Percentiles rank a stretch among this genome's conserved stretches.
Evolutionary conservation across 2,329 filamentous ascomycete genomes (phyloP).

Genomic region (Fusarium devonianum): DNA sequence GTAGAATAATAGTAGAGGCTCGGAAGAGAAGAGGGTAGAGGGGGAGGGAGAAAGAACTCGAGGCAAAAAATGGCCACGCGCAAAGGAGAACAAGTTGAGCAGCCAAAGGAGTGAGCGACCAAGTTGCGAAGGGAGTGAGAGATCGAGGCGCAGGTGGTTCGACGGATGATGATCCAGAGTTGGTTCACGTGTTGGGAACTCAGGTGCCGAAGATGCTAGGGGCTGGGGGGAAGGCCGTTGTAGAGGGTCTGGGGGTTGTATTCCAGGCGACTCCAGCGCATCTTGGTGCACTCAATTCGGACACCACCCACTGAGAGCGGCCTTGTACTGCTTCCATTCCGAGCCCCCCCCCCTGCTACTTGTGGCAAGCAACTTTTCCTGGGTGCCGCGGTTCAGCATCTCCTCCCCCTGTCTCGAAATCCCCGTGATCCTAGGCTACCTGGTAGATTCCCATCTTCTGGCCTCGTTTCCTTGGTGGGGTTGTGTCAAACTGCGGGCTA

Average conservation of each 20-base stretch:
- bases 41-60: constrained; percentile 4
- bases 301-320: not conserved
- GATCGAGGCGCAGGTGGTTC: constrained; percentile 24
- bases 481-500: constrained; percentile 5
- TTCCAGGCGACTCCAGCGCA: constrained; percentile 15
- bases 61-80: constrained; percentile 15
- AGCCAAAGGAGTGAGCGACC: constrained; percentile 21
- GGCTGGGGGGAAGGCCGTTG: constrained; percentile 9
- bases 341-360: constrained; percentile 7
- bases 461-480: constrained; percentile 5
- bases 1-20: constrained; percentile 3
- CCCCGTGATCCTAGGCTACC: constrained; percentile 6
- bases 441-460: too few species aligned
- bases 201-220: constrained; percentile 39
- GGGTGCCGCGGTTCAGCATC: constrained; percentile 28
- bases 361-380: not conserved
- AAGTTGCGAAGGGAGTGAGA: constrained; percentile 21
- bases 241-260: constrained; percentile 6
- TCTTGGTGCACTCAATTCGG: not conserved
- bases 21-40: constrained; percentile 5
- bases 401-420: not conserved
- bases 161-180: constrained; percentile 41
- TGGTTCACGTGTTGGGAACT: constrained; percentile 42
- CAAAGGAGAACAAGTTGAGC: constrained; percentile 16
- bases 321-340: not conserved